Evolutionary conservation across 306 rosid genomes (phyloP), one percentile per base, ranked within the genome.

Genomic region (Nissolia schottii): DNA sequence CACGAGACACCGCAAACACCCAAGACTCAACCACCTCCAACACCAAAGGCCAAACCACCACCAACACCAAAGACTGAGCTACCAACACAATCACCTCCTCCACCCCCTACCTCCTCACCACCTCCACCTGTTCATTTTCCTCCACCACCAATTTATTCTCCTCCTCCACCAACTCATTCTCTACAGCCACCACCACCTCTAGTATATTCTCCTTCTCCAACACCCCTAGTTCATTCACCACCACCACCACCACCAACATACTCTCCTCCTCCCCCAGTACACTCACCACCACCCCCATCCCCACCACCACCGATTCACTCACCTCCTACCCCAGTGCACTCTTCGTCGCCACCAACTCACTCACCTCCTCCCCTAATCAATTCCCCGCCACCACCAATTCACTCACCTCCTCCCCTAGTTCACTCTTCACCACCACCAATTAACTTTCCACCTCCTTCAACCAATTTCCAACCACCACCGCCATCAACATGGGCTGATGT

Each of bases 401-500:
- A 9, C 27, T 45, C 78, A 1, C 78, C 79, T 7, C 79, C 79
- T 2, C 73, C 73, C 0, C 66, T 37, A 1, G 58, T 54, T 0
- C 0, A 64, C 14, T 75, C 74, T 0, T 60, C 79, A 13, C 80
- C 67, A 2, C 43, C 76, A 0, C 65, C 79, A 27, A 7, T 22
- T 3, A 0, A 14, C 4, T 32, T 9, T 1, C 73, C 60, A 0
- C n/a, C 60, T 0, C 63, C 35, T 0, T 59, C 71, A 0, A 12
- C 50, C 0, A 0, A 2, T 1, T 50, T 71, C 1, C 62, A 60
- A 8, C 70, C 71, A 15, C 64, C 79, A 11, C 73, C 71, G 12
- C 64, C 79, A 11, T 70, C 82, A 37, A 18, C 12, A 68, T 82
- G 80, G 83, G 71, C 70, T 0, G 77, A 86, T 7, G 23, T 86